A percentile compares a stretch with the other conserved stretches of the same genome.
These are phyloP conservation scores for Mrakia frigida DNA, from an alignment of 768 basidiomycete genomes.

Conservation along the genomic window DNA sequence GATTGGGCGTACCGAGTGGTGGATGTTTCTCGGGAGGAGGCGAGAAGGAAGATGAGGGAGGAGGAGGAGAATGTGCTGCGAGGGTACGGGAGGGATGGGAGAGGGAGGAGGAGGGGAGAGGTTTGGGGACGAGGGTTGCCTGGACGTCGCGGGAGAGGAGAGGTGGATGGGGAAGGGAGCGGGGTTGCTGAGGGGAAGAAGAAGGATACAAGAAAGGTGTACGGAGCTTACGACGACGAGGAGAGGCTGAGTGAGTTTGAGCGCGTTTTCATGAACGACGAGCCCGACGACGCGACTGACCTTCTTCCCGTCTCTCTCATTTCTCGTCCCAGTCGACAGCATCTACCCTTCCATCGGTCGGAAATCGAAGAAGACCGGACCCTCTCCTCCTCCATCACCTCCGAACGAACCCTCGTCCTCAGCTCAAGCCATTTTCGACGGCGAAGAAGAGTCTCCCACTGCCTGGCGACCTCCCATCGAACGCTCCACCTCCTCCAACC, in stretches of 20 bases:
- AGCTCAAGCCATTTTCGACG: conserved; percentile 35
- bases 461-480: conserved; percentile 37
- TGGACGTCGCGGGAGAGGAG: not conserved
- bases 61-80: conserved; percentile 79
- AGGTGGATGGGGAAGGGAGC: conserved; percentile 45
- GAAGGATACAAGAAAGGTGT: not conserved
- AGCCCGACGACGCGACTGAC: not conserved
- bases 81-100: conserved; percentile 54
- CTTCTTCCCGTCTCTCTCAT: not conserved
- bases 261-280: not conserved
- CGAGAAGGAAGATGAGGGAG: conserved; percentile 62
- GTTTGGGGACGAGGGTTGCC: conserved; percentile 26
- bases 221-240: conserved; percentile 16
- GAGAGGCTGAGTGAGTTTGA: conserved; percentile 9
- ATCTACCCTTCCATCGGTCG: conserved; percentile 13
- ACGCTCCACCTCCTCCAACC: conserved; percentile 30
- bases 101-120: conserved; percentile 38
- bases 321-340: conserved; percentile 4
- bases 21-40: conserved; percentile 43
- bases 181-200: conserved; percentile 34
- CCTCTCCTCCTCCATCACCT: conserved; percentile 10
- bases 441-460: conserved; percentile 38
- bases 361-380: not conserved
- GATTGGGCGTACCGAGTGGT: conserved; percentile 51
- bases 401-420: not conserved